Evolutionary conservation across 2,329 filamentous ascomycete genomes (phyloP).

Genomic region (Dothistroma pini): DNA sequence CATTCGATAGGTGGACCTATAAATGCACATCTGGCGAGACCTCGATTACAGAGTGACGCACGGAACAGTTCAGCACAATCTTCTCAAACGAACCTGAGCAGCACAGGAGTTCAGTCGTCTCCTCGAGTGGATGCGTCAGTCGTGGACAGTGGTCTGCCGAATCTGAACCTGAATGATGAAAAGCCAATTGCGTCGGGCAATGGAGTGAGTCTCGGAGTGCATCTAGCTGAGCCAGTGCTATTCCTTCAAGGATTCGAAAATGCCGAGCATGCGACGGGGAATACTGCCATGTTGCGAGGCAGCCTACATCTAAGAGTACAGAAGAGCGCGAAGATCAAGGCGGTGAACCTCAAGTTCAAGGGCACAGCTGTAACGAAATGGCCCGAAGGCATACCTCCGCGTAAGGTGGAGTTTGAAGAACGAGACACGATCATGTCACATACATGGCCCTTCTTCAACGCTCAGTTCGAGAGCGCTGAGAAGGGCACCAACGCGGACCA

Average conservation of each 20-base stretch:
- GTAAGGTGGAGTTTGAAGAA: slow-evolving; percentile 78
- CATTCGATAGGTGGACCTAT: slow-evolving; percentile 40
- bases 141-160: slow-evolving; percentile 27
- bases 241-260: slow-evolving; percentile 78
- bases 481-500: slow-evolving; percentile 61
- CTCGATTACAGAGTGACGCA: slow-evolving; percentile 41
- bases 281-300: slow-evolving; percentile 79
- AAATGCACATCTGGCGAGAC: slow-evolving; percentile 38
- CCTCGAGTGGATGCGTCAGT: slow-evolving; percentile 19
- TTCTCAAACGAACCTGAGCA: slow-evolving; percentile 13
- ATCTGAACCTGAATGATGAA: slow-evolving; percentile 41
- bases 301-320: slow-evolving; percentile 76
- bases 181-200: slow-evolving; percentile 77
- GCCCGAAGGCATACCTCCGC: slow-evolving; percentile 90
- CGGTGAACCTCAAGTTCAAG: slow-evolving; percentile 78
- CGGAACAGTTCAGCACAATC: slow-evolving; percentile 33
- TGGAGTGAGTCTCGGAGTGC: slow-evolving; percentile 68
- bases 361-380: slow-evolving; percentile 88
- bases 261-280: slow-evolving; percentile 58
- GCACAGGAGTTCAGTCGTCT: slow-evolving; percentile 11
- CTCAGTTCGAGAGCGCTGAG: slow-evolving; percentile 59
- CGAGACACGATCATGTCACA: slow-evolving; percentile 84
- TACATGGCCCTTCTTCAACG: slow-evolving; percentile 89
- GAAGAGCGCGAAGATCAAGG: slow-evolving; percentile 91
- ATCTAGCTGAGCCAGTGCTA: slow-evolving; percentile 74